A percentile compares a stretch with the other conserved stretches of the same genome.
phyloP scores from a whole-genome alignment of 257 asterid species.

The Solanum habrochaites region DNA sequence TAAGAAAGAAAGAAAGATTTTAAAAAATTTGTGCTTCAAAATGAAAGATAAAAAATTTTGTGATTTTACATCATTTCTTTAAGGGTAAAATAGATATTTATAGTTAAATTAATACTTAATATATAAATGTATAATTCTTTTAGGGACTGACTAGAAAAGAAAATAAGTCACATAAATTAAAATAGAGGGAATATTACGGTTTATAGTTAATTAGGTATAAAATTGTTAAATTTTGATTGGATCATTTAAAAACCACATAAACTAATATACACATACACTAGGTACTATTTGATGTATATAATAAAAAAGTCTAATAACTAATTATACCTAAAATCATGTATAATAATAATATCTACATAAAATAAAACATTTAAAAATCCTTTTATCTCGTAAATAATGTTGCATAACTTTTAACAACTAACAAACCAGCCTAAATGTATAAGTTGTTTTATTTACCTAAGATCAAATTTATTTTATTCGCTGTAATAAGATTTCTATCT shows the following conservation, averaged over 20 bases:
- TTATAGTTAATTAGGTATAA: background rate
- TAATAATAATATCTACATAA: background rate
- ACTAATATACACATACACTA: background rate
- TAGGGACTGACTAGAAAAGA: no score
- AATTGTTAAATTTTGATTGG: background rate
- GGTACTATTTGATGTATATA: no score
- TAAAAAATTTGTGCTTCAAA: no score
- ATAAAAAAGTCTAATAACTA: no score
- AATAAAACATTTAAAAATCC: background rate
- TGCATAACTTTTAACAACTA: background rate
- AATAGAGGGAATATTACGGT: no score
- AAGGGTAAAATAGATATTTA: no score
- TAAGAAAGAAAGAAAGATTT: rapidly evolving
- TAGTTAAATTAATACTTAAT: no score
- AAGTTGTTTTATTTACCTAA: background rate
- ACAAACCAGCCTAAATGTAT: background rate
- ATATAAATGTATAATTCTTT: no score
- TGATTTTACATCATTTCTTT: no score
- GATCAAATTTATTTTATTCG: background rate
- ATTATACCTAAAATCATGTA: background rate
- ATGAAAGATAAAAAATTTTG: no score
- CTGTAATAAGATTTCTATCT: background rate
- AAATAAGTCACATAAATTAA: no score
- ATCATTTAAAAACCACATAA: background rate
- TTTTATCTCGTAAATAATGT: background rate